Percentiles rank a stretch among this genome's conserved stretches.
Evolutionary conservation across 139 green algal species (phyloP).

Genomic region (Micromonas pusilla): DNA sequence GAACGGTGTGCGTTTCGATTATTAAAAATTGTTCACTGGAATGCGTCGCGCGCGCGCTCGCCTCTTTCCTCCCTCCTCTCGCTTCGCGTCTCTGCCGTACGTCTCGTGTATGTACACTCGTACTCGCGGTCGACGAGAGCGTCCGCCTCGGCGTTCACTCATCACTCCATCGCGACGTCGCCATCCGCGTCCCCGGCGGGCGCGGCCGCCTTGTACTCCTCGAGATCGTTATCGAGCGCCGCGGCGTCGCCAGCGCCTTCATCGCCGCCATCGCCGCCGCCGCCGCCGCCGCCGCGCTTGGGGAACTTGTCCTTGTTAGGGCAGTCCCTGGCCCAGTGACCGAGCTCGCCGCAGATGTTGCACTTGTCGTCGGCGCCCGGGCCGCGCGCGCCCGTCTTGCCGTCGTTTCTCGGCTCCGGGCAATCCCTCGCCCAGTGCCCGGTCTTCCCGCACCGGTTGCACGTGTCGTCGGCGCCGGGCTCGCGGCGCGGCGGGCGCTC

Average conservation of each 20-base stretch:
- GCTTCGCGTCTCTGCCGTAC: too few species aligned
- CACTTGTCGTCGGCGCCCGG: background rate
- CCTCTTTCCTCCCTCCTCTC: too few species aligned
- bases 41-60: too few species aligned
- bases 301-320: too few species aligned
- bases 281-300: too few species aligned
- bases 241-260: background rate
- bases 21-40: too few species aligned
- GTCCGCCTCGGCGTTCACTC: background rate
- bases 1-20: too few species aligned
- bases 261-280: background rate
- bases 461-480: slow-evolving; percentile 6
- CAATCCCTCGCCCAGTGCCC: slow-evolving; percentile 21
- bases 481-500: background rate
- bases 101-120: too few species aligned
- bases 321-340: slow-evolving; percentile 13
- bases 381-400: too few species aligned
- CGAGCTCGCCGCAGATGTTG: background rate
- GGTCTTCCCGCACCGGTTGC: slow-evolving; percentile 15
- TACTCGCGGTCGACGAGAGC: too few species aligned
- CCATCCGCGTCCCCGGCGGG: background rate
- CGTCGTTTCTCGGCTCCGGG: background rate
- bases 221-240: background rate
- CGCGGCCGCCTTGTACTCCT: background rate
- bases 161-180: background rate